Evolutionary conservation across 352 stramenopile species (phyloP), one percentile per base, ranked within the genome.

Genomic region (Phytophthora fragariae): DNA sequence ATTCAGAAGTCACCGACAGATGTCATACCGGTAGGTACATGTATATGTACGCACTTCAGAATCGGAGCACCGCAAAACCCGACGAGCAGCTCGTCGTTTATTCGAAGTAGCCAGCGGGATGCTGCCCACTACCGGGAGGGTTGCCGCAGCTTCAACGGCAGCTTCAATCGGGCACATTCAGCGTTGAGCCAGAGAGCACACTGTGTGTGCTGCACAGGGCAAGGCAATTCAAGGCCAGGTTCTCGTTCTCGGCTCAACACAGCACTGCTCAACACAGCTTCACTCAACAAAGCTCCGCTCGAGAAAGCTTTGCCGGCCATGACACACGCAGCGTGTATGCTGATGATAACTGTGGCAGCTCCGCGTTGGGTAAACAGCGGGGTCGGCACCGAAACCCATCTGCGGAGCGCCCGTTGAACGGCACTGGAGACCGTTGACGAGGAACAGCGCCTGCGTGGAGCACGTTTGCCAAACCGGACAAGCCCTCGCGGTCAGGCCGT

Each of bases 21-120:
- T 41, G 10, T 1, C 17, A 15, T 55, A 55, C 35, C 35, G 49
- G 49, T 55, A 33, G 41, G 41, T 35, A 57, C 37, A 33, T n/a
- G n/a, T n/a, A n/a, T n/a, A n/a, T n/a, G n/a, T n/a, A n/a, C 31
- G 15, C 67, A 63, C 59, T 73, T 73, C 67, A 73, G 67, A 69
- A 61, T 69, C 67, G 41, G 24, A 49, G 52, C 59, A 73, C 67
- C 67, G 60, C 60, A 74, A 70, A 74, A 74, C 7, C 21, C 35
- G 60, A 70, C 67, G 67, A 60, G 57, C 46, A 17, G 10, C 8
- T 11, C 33, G 33, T 21, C 41, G 14, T 10, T 49, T 5, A 2
- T 54, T 54, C 61, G 35, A 67, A 54, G 46, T 59, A 49, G 65
- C 39, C 57, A 73, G 65, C 58, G 39, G 65, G 65, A 72, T 72